Conservation (phyloP, 116 monocot genomes). For the Thalassia testudinum region DNA sequence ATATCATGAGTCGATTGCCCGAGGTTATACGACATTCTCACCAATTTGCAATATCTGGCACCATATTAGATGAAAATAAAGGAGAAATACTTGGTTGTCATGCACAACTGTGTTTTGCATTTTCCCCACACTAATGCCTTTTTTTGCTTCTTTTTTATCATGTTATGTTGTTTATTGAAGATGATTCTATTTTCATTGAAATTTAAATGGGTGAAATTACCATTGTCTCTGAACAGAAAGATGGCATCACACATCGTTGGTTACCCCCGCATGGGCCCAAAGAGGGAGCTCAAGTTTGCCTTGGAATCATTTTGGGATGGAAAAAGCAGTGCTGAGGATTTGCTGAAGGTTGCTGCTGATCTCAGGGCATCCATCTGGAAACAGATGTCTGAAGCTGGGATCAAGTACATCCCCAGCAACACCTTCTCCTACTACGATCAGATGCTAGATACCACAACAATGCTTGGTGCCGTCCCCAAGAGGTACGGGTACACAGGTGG, state of each 20-base stretch:
- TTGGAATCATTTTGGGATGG: slow-evolving; percentile 82
- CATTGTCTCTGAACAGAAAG: too few relatives aligned
- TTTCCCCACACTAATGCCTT: too few relatives aligned
- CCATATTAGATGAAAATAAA: too few relatives aligned
- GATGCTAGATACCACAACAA: slow-evolving; percentile 64
- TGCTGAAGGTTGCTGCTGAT: slow-evolving; percentile 67
- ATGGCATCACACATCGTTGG: slow-evolving; percentile 73
- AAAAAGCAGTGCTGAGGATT: slow-evolving; percentile 51
- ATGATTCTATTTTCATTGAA: too few relatives aligned
- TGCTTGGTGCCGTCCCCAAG: slow-evolving; percentile 65
- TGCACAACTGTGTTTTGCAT: too few relatives aligned
- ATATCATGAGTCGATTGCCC: too few relatives aligned
- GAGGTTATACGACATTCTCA: too few relatives aligned
- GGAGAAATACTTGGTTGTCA: too few relatives aligned
- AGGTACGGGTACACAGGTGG: slow-evolving; percentile 55
- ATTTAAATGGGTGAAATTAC: too few relatives aligned
- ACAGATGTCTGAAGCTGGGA: slow-evolving; percentile 63
- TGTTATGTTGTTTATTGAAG: too few relatives aligned
- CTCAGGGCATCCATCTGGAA: slow-evolving; percentile 72
- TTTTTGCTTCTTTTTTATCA: too few relatives aligned
- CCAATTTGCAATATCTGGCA: too few relatives aligned
- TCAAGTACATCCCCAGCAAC: slow-evolving; percentile 77
- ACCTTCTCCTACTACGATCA: slow-evolving; percentile 81
- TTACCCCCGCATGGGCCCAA: slow-evolving; percentile 81
- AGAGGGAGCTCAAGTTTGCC: slow-evolving; percentile 85